A percentile compares a stretch with the other conserved stretches of the same genome.
phyloP scores from a whole-genome alignment of 2,329 filamentous ascomycete species.

The Acrocalymma vagum region DNA sequence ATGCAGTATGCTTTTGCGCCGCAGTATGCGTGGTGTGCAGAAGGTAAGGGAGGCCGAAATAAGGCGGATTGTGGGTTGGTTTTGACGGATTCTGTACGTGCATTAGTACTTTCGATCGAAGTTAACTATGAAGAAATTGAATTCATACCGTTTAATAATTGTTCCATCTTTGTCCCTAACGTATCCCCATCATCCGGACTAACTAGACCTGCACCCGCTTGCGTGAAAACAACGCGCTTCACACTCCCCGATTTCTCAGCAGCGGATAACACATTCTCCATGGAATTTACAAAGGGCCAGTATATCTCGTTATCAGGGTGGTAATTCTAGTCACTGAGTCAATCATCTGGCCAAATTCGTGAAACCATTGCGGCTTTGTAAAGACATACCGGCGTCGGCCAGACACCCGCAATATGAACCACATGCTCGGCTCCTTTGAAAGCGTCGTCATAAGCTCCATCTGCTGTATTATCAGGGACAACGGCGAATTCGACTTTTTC shows the following conservation, averaged over 20 bases:
- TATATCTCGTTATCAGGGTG: slow-evolving; percentile 45
- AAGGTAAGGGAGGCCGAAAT: slow-evolving; percentile 35
- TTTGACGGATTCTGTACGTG: slow-evolving; percentile 26
- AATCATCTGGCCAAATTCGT: not conserved
- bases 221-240: slow-evolving; percentile 40
- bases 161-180: slow-evolving; percentile 35
- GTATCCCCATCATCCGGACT: slow-evolving; percentile 42
- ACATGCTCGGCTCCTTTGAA: slow-evolving; percentile 32
- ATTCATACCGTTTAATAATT: slow-evolving; percentile 28
- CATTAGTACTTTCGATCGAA: not conserved
- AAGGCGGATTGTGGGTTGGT: slow-evolving; percentile 28
- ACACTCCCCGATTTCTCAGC: slow-evolving; percentile 32
- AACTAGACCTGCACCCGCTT: slow-evolving; percentile 43
- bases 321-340: slow-evolving; percentile 16
- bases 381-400: slow-evolving; percentile 37
- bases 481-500: slow-evolving; percentile 31
- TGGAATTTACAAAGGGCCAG: slow-evolving; percentile 41
- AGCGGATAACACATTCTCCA: slow-evolving; percentile 37
- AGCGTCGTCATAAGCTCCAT: slow-evolving; percentile 37
- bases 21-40: slow-evolving; percentile 43
- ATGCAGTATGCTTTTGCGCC: slow-evolving; percentile 45
- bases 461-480: slow-evolving; percentile 37
- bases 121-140: not conserved
- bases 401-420: slow-evolving; percentile 44
- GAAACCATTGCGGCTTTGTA: not conserved